A percentile compares a stretch with the other conserved stretches of the same genome.
Evolutionary conservation across 2,329 filamentous ascomycete genomes (phyloP).

Genomic region (Trichoderma aggressivum): DNA sequence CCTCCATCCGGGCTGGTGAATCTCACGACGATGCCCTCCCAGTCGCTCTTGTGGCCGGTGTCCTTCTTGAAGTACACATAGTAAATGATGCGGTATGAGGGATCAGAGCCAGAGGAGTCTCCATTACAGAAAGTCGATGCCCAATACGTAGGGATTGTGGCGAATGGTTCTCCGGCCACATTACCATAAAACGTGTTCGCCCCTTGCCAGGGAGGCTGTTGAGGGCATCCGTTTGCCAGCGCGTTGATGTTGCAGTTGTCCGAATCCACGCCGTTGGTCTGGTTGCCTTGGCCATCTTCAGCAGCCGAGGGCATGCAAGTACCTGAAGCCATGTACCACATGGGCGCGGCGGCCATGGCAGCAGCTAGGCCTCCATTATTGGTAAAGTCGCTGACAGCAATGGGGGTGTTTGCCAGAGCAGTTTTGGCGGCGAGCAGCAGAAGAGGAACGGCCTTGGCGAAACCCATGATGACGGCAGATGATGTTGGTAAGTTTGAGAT

Average conservation of each 20-base stretch:
- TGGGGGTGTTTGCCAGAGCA: conserved; percentile 19
- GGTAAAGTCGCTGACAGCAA: conserved; percentile 15
- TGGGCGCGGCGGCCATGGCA: conserved; percentile 20
- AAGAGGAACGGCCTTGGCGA: background rate
- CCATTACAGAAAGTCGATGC: conserved; percentile 17
- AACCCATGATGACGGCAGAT: background rate
- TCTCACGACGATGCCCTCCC: conserved; percentile 25
- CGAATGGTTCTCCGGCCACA: conserved; percentile 19
- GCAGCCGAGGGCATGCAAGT: conserved; percentile 24
- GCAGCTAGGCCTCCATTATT: conserved; percentile 20
- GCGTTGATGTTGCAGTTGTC: conserved; percentile 23
- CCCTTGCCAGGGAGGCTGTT: conserved; percentile 20
- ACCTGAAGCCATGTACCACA: conserved; percentile 23
- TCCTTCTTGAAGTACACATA: conserved; percentile 28
- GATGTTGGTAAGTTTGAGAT: background rate
- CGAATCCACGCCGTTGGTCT: conserved; percentile 22
- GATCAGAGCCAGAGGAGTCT: conserved; percentile 6
- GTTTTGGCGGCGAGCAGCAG: conserved; percentile 14
- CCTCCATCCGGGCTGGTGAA: conserved; percentile 22
- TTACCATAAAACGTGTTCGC: conserved; percentile 23
- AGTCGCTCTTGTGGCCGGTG: conserved; percentile 26
- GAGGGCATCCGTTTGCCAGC: conserved; percentile 17
- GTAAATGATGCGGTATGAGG: conserved; percentile 25
- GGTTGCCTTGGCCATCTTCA: conserved; percentile 21
- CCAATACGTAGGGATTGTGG: conserved; percentile 23